A percentile compares a stretch with the other conserved stretches of the same genome.
These are phyloP conservation scores for Nakaseomyces nivariensis DNA, from an alignment of 1,139 yeast species.

Conservation along the genomic window DNA sequence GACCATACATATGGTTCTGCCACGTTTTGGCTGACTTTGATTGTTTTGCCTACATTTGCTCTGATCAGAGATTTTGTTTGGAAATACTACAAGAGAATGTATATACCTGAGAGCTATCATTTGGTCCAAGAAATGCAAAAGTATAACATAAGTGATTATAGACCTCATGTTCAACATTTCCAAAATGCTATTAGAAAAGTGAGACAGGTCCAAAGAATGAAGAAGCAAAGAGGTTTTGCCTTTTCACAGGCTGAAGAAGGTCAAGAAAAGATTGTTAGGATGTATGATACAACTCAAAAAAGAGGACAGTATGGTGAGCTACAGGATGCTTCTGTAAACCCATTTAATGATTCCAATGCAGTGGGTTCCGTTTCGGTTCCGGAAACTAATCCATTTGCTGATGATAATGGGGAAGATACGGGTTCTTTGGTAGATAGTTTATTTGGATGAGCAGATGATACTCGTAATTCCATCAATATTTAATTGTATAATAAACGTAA, in stretches of 20 bases:
- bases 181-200: conserved; percentile 96
- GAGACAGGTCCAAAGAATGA: conserved; percentile 95
- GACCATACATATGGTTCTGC: conserved; percentile 67
- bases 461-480: background rate
- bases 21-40: conserved; percentile 74
- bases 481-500: background rate
- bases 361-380: conserved; percentile 1
- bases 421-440: background rate
- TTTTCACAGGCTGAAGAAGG: conserved; percentile 95
- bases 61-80: conserved; percentile 81
- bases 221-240: conserved; percentile 97
- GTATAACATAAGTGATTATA: conserved; percentile 83
- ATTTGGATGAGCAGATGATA: background rate
- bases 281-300: conserved; percentile 79
- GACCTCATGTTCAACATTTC: conserved; percentile 94
- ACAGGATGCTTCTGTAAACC: conserved; percentile 32
- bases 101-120: conserved; percentile 86
- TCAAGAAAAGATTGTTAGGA: conserved; percentile 81
- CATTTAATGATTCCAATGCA: conserved; percentile 19
- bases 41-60: conserved; percentile 70
- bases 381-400: conserved; percentile 9
- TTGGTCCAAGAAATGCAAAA: conserved; percentile 95
- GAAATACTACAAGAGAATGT: conserved; percentile 90
- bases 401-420: background rate
- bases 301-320: conserved; percentile 48